phyloP scores from a whole-genome alignment of 2,329 filamentous ascomycete genomes.

The Cercospora sesami region DNA sequence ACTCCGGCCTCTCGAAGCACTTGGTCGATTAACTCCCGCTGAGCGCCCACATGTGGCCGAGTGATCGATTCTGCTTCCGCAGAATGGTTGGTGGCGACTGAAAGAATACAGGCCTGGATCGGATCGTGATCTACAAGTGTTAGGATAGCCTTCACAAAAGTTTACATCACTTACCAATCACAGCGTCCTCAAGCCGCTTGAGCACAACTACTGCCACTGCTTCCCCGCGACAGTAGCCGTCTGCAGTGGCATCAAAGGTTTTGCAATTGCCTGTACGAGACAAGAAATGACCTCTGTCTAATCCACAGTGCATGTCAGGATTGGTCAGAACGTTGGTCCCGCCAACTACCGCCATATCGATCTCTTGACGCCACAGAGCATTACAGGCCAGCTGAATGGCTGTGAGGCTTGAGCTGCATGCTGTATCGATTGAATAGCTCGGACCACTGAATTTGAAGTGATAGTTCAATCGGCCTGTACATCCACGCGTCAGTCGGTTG shows the following conservation, averaged over 20 bases:
- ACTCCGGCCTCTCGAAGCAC: not conserved
- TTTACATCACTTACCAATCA: not conserved
- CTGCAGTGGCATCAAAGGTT: not conserved
- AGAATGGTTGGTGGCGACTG: not conserved
- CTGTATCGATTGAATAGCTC: not conserved
- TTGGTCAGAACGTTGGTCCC: not conserved
- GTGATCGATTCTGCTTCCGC: not conserved
- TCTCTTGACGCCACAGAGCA: not conserved
- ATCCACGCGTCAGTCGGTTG: not conserved
- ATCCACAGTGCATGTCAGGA: not conserved
- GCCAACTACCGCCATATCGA: not conserved
- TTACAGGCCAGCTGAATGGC: not conserved
- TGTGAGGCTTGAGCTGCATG: not conserved
- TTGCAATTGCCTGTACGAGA: not conserved
- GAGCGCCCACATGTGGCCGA: not conserved
- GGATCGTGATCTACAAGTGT: not conserved
- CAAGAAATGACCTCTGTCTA: not conserved
- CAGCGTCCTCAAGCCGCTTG: not conserved
- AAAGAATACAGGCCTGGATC: not conserved
- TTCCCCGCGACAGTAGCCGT: not conserved
- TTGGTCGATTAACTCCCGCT: not conserved
- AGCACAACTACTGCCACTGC: not conserved
- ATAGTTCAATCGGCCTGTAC: not conserved
- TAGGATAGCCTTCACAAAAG: not conserved
- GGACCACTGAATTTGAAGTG: not conserved